phyloP scores from a whole-genome alignment of 306 rosid species.

The Cucurbita argyrosperma region DNA sequence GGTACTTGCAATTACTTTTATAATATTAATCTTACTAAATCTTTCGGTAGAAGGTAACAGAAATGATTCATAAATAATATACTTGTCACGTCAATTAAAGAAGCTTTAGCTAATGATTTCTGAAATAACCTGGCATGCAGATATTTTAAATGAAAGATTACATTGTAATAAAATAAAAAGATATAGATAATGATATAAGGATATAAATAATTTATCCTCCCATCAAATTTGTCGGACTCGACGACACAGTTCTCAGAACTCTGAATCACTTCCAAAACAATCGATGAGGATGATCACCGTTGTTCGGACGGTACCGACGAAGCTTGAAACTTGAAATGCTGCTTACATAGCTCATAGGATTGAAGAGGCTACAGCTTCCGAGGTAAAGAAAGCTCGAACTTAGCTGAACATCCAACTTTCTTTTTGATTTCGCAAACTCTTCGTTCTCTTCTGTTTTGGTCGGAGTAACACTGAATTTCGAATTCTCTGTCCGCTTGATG shows the following conservation, averaged over 20 bases:
- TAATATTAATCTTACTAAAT: too few species aligned
- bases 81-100: too few species aligned
- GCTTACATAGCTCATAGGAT: not conserved
- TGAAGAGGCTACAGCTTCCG: not conserved
- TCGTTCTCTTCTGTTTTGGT: not conserved
- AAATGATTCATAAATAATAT: too few species aligned
- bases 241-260: not conserved
- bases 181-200: not conserved
- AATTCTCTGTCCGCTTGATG: not conserved
- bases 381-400: not conserved
- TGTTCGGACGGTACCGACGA: not conserved
- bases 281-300: not conserved
- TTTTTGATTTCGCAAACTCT: not conserved
- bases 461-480: not conserved
- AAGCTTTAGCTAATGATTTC: not conserved
- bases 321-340: not conserved
- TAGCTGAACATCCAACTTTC: not conserved
- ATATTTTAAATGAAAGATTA: not conserved
- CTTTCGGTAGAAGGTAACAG: too few species aligned
- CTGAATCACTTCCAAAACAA: not conserved
- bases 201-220: not conserved
- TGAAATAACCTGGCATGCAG: not conserved
- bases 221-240: not conserved
- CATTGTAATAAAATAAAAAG: not conserved
- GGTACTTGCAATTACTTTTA: too few species aligned